Percentiles rank a stretch among this genome's conserved stretches.
These are phyloP conservation scores for Ampelocalamus luodianensis DNA, from an alignment of 176 grass and related monocot species.

Conservation along the genomic window DNA sequence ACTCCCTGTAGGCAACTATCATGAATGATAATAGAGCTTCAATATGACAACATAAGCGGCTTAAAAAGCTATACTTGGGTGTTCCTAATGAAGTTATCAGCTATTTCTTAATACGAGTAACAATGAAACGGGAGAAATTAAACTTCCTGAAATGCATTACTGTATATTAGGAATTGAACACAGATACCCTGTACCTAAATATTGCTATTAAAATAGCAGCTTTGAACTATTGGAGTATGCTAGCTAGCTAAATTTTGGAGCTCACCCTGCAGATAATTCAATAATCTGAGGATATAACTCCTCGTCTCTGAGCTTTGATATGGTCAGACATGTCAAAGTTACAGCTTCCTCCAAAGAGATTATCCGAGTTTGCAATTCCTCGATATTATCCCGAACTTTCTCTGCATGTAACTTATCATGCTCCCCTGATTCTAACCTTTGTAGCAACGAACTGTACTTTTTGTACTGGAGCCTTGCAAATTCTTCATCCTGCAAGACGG, in stretches of 20 bases:
- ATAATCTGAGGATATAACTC: conserved; percentile 93
- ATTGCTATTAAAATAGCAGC: not conserved
- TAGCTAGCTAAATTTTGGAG: conserved; percentile 28
- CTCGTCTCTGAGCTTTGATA: conserved; percentile 90
- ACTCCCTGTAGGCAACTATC: conserved; percentile 1
- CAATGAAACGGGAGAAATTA: not conserved
- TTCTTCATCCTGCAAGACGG: conserved; percentile 75
- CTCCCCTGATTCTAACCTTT: conserved; percentile 76
- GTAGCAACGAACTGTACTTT: conserved; percentile 58
- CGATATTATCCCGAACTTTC: conserved; percentile 72
- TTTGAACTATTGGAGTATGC: conserved; percentile 31
- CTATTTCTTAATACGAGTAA: conserved; percentile 10
- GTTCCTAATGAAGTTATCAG: conserved; percentile 16
- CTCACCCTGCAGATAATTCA: conserved; percentile 81
- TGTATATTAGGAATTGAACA: conserved; percentile 24
- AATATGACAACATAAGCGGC: conserved; percentile 1
- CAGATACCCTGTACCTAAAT: conserved; percentile 30
- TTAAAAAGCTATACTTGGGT: conserved; percentile 1
- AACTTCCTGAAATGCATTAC: conserved; percentile 16
- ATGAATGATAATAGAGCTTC: conserved; percentile 13
- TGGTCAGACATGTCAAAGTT: conserved; percentile 68
- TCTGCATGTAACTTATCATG: conserved; percentile 75
- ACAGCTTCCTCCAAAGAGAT: conserved; percentile 85
- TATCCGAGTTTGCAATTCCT: conserved; percentile 77
- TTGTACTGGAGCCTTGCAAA: conserved; percentile 76